Evolutionary conservation across 768 basidiomycete species (phyloP).

Genomic region (Mycena capillaripes): DNA sequence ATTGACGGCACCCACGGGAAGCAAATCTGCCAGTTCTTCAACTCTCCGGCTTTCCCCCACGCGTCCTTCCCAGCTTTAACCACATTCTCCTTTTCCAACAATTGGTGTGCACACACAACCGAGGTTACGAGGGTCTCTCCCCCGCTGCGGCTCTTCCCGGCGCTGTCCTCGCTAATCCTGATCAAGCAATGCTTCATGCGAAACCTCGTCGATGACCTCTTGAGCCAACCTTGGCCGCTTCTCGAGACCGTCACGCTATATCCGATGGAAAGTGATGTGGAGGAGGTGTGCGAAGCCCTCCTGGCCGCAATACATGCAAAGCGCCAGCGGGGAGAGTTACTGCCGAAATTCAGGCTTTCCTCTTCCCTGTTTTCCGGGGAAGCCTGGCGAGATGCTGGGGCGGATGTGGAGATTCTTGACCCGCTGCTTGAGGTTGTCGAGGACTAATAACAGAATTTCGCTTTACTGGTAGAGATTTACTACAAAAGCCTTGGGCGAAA

Average conservation of each 20-base stretch:
- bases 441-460: too few relatives aligned
- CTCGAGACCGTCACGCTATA: too few relatives aligned
- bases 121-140: background rate
- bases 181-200: constrained; percentile 7
- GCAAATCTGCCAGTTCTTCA: background rate
- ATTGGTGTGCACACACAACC: background rate
- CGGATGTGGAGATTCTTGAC: background rate
- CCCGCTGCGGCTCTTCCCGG: constrained; percentile 5
- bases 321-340: too few relatives aligned
- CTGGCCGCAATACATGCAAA: too few relatives aligned
- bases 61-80: constrained; percentile 1
- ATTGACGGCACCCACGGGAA: background rate
- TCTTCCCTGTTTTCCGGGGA: background rate
- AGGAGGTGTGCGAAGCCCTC: too few relatives aligned
- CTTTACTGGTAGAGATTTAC: too few relatives aligned
- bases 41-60: background rate
- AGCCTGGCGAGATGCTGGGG: background rate
- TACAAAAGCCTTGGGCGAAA: too few relatives aligned
- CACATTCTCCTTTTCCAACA: background rate
- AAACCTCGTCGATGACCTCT: background rate
- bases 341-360: background rate
- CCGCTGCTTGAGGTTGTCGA: too few relatives aligned
- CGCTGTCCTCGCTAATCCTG: background rate
- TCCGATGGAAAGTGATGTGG: too few relatives aligned
- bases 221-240: too few relatives aligned